These are phyloP conservation scores for Berberis thunbergii DNA, from an alignment of 164 flowering plant species.

Conservation along the genomic window DNA sequence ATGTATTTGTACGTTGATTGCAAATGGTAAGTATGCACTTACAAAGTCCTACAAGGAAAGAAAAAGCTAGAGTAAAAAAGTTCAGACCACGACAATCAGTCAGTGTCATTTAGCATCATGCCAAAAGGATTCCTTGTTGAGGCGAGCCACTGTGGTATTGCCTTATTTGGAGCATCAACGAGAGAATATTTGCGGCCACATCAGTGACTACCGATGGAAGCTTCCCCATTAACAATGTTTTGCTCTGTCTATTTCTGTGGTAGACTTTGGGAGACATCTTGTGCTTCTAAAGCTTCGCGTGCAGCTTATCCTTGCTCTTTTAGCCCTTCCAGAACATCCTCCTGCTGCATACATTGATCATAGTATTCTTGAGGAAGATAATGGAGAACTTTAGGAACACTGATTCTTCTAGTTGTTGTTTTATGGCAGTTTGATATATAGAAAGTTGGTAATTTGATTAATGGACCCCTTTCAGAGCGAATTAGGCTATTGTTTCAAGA, in stretches of 20 bases:
- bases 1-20: neutral
- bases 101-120: constrained; percentile 4
- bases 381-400: neutral
- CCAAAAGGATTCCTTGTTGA: constrained; percentile 8
- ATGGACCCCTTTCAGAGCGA: neutral
- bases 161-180: neutral
- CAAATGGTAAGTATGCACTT: neutral
- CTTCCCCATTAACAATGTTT: neutral
- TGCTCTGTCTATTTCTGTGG: neutral
- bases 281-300: constrained; percentile 23
- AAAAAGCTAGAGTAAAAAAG: neutral
- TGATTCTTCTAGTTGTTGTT: neutral
- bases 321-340: constrained; percentile 72
- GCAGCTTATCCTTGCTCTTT: constrained; percentile 27
- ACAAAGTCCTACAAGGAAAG: neutral
- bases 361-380: neutral
- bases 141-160: neutral
- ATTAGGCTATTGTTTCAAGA: neutral
- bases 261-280: constrained; percentile 11
- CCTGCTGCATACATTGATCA: constrained; percentile 27
- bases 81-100: neutral
- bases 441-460: too few species aligned
- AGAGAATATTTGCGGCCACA: constrained; percentile 1
- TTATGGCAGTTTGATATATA: too few species aligned
- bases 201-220: constrained; percentile 2